phyloP scores from a whole-genome alignment of 2,329 filamentous ascomycete genomes.

The Diaporthe amygdali region DNA sequence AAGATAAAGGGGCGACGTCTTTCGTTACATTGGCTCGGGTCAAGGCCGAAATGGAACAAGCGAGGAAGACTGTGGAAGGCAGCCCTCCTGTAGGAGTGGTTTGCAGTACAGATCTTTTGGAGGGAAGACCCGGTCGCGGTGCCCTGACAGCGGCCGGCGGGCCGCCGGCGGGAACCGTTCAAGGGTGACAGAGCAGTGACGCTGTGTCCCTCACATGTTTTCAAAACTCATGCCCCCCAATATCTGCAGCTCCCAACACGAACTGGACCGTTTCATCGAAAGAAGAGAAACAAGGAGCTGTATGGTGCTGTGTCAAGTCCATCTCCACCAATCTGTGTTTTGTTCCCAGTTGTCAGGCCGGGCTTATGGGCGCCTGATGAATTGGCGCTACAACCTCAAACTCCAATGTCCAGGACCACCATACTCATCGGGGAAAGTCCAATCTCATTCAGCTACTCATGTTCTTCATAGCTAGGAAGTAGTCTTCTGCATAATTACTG shows the following conservation, averaged over 20 bases:
- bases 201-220: background rate
- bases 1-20: slow-evolving; percentile 37
- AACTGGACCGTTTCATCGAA: background rate
- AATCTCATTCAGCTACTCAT: too few relatives aligned
- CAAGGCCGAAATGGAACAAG: background rate
- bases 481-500: too few relatives aligned
- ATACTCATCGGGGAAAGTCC: too few relatives aligned
- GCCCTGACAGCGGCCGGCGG: slow-evolving; percentile 5
- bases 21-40: slow-evolving; percentile 33
- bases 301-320: background rate
- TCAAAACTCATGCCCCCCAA: background rate
- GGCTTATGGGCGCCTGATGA: too few relatives aligned
- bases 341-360: too few relatives aligned
- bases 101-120: background rate
- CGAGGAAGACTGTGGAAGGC: background rate
- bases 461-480: too few relatives aligned
- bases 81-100: background rate
- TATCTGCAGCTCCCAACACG: background rate
- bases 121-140: background rate
- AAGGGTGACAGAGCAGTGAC: background rate
- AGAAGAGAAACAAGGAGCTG: background rate
- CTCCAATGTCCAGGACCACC: too few relatives aligned
- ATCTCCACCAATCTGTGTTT: too few relatives aligned
- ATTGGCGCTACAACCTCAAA: too few relatives aligned
- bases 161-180: background rate